Conservation (phyloP, 441 rosid species). For the Syzygium malaccense region DNA sequence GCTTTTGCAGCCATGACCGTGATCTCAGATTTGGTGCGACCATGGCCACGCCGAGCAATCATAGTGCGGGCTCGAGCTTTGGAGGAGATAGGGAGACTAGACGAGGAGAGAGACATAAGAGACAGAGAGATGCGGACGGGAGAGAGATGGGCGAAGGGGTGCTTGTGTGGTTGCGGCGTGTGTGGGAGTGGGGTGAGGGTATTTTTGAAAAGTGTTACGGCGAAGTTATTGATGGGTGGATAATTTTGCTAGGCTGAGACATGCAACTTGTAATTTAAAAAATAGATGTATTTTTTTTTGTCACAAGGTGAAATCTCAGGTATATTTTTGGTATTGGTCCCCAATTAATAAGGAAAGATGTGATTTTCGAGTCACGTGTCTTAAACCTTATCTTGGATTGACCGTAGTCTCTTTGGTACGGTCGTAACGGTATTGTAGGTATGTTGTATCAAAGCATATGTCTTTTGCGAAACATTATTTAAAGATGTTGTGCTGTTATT, state of each 20-base stretch:
- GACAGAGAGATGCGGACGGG: background rate
- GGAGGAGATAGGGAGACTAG: background rate
- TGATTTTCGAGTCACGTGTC: no score
- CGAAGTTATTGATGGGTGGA: background rate
- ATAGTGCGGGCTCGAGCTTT: background rate
- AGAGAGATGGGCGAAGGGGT: background rate
- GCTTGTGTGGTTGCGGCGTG: background rate
- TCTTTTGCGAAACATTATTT: fast-evolving
- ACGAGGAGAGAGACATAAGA: background rate
- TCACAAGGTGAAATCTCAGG: background rate
- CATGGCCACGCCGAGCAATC: background rate
- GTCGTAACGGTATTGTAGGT: background rate
- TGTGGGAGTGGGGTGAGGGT: background rate
- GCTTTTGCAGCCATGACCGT: background rate
- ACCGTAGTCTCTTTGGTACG: background rate
- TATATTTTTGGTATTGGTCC: background rate
- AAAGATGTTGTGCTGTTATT: background rate
- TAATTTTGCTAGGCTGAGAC: background rate
- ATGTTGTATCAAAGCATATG: background rate
- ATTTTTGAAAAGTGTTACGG: background rate
- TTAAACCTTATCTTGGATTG: background rate
- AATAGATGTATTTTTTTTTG: background rate
- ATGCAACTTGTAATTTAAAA: background rate
- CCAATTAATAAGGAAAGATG: background rate
- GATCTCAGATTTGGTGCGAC: background rate